Percentiles rank a stretch among this genome's conserved stretches.
These are phyloP conservation scores for Pestalotiopsis sp. DNA, from an alignment of 2,329 filamentous ascomycete species.

Conservation along the genomic window DNA sequence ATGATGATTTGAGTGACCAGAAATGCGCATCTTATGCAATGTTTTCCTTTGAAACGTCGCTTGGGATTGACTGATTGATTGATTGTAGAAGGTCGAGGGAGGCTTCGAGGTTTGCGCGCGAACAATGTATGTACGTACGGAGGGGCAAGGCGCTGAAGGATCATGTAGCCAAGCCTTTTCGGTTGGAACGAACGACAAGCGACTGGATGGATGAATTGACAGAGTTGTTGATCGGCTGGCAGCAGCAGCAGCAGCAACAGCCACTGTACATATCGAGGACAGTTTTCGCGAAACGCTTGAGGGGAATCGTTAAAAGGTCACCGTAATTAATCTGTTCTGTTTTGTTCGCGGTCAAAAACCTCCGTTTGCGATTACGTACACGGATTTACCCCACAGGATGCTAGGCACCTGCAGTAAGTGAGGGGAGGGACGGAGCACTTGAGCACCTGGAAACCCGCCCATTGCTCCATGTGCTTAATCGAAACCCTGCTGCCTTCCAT, in stretches of 20 bases:
- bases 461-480: no score
- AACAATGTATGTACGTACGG: neutral
- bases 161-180: neutral
- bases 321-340: neutral
- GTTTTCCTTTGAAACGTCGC: neutral
- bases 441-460: no score
- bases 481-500: no score
- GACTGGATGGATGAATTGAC: neutral
- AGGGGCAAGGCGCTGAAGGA: neutral
- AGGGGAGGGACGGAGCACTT: no score
- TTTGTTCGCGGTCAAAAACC: neutral
- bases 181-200: neutral
- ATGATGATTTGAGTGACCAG: neutral
- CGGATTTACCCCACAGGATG: neutral
- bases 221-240: neutral
- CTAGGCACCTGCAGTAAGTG: neutral
- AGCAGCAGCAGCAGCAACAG: neutral
- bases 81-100: neutral
- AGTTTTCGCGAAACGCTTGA: neutral
- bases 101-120: neutral
- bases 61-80: neutral
- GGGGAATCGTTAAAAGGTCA: neutral
- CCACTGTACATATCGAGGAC: neutral
- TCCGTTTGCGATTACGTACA: neutral
- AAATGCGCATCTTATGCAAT: slow-evolving; percentile 8